These are phyloP conservation scores for Colletotrichum phormii DNA, from an alignment of 2,329 filamentous ascomycete species.

Conservation along the genomic window DNA sequence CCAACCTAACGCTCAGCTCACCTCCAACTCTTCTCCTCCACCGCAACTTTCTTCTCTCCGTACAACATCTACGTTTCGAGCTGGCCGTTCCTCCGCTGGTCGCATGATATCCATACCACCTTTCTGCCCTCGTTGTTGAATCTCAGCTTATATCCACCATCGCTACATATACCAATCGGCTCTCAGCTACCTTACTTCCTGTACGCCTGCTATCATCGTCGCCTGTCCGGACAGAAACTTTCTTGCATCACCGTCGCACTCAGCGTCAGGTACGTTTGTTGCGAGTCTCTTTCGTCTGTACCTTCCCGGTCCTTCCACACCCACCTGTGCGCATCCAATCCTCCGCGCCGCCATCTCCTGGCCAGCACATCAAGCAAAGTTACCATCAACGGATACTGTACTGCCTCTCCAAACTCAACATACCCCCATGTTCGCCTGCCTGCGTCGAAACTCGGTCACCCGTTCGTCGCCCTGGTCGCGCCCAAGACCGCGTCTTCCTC, in stretches of 20 bases:
- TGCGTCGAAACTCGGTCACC: conserved; percentile 21
- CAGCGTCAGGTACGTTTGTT: conserved; percentile 20
- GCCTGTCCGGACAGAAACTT: neutral
- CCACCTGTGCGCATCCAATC: conserved; percentile 2
- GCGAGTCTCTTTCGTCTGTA: conserved; percentile 14
- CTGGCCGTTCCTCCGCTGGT: neutral
- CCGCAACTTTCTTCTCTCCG: neutral
- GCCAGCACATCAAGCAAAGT: conserved; percentile 8
- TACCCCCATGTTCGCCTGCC: conserved; percentile 30
- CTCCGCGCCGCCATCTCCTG: conserved; percentile 14
- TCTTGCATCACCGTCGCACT: conserved; percentile 6
- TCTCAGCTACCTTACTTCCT: neutral
- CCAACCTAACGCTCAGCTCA: neutral
- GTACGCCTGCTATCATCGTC: neutral
- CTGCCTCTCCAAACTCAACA: conserved; percentile 27
- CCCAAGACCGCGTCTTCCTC: conserved; percentile 8
- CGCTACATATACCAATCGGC: neutral
- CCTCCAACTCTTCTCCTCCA: neutral
- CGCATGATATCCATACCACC: neutral
- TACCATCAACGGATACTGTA: conserved; percentile 27
- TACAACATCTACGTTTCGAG: neutral
- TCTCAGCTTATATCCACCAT: neutral
- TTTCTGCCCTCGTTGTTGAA: neutral
- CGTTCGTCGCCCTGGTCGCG: conserved; percentile 5
- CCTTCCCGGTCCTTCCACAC: conserved; percentile 5